Evolutionary conservation across 139 green algal species (phyloP).

Genomic region (Coelastrella sp.): DNA sequence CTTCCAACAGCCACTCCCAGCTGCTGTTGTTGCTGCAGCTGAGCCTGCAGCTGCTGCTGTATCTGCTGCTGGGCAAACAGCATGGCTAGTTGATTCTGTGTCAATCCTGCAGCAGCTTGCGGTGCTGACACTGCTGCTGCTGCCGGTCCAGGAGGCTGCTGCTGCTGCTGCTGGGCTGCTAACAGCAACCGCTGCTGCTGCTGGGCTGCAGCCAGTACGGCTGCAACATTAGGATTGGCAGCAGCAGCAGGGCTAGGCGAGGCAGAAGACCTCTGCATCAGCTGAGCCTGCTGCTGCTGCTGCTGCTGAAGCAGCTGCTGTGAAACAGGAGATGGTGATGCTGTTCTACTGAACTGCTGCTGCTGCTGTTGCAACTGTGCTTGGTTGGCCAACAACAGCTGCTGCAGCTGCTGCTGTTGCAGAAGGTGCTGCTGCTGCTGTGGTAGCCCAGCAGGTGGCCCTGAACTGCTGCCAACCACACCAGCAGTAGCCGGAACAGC

Average conservation of each 20-base stretch:
- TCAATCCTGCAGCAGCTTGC: neutral
- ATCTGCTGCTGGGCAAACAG: slow-evolving; percentile 34
- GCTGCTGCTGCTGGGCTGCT: neutral
- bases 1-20: neutral
- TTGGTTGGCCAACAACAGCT: neutral
- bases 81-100: neutral
- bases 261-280: neutral
- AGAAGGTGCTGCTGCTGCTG: slow-evolving; percentile 29
- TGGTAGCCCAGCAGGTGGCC: neutral
- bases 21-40: slow-evolving; percentile 8
- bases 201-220: neutral
- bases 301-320: slow-evolving; percentile 28
- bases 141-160: neutral
- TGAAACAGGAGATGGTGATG: slow-evolving; percentile 1
- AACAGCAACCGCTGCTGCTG: neutral
- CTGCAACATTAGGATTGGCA: neutral
- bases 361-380: slow-evolving; percentile 17
- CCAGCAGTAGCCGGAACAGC: too few relatives aligned
- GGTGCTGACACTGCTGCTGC: neutral
- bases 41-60: slow-evolving; percentile 36
- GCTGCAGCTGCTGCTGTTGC: neutral
- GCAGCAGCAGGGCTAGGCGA: neutral
- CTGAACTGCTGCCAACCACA: neutral
- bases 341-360: neutral
- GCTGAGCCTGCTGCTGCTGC: slow-evolving; percentile 9